These are phyloP conservation scores for Bruguiera gymnorhiza DNA, from an alignment of 345 rosid genomes.

Conservation along the genomic window DNA sequence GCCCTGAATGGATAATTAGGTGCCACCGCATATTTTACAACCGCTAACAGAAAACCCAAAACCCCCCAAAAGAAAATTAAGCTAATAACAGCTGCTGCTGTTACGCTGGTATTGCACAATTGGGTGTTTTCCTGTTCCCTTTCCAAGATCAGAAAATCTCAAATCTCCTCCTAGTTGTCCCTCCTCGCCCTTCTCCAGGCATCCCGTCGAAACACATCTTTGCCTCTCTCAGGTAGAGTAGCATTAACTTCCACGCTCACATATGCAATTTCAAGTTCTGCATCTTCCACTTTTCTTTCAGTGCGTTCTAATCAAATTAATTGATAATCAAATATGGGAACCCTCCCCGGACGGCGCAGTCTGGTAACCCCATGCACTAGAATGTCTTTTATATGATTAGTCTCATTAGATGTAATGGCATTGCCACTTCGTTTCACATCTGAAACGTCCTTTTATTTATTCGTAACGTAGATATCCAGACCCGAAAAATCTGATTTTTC, in stretches of 20 bases:
- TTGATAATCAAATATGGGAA: not conserved
- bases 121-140: not conserved
- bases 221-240: not conserved
- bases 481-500: not conserved
- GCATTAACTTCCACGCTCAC: not conserved
- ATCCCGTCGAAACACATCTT: not conserved
- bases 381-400: too few species aligned
- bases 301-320: not conserved
- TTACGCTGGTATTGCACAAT: not conserved
- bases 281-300: not conserved
- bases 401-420: too few species aligned
- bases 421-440: too few species aligned
- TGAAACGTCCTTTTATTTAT: too few species aligned
- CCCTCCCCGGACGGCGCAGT: too few species aligned
- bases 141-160: not conserved
- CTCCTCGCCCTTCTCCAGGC: not conserved
- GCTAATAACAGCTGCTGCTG: conserved; percentile 3
- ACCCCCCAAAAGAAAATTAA: not conserved
- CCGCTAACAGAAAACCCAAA: conserved; percentile 5
- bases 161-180: not conserved
- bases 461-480: too few species aligned
- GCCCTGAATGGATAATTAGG: not conserved
- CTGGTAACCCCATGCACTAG: too few species aligned
- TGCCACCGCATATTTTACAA: conserved; percentile 14
- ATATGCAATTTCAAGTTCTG: not conserved